Base-by-base conservation (phyloP, 352 stramenopile genomes). In the Phytopythium sindhum region DNA sequence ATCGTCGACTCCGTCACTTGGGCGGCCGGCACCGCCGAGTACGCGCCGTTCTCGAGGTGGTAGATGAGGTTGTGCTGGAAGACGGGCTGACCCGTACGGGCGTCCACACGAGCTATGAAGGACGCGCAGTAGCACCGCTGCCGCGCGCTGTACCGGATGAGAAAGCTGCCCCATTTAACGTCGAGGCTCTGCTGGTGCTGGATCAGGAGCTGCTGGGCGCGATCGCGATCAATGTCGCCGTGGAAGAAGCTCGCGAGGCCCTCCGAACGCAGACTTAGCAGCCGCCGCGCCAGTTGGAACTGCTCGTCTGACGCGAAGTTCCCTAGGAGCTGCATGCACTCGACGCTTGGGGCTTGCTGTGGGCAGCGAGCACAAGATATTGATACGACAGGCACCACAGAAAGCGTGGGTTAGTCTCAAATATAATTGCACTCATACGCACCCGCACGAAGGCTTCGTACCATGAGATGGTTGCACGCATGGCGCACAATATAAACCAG, bases 191-290 rank as follows among this genome's bases (percentile, higher is more conserved):
- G 41, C 21, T 26, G 24, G 21, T 42, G 37, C n/a, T 68, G 61
- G 21, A 66, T 10, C 31, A 92, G 55, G 54, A 92, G 68, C 41
- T 75, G 58, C 41, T 90, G 76, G 2, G 81, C 67, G 23, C 64
- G 70, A 21, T 79, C 77, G 17, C 84, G 84, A 1, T 82, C 74
- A 28, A 92, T 90, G 29, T 88, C 80, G 11, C 84, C 84, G 48
- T 92, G 84, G 72, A 86, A 92, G 68, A 92, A 92, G 29, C 78
- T 89, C 64, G 86, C 80, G 54, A 92, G 69, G 1, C 84, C 84
- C 63, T 87, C 73, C 1, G 72, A 64, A 3, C 81, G 84, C 42
- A 92, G 65, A 14, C 75, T 75, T 17, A 84, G 54, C 26, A 92
- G 73, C 5, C 78, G 73, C 11, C 81, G 65, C 14, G 84, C 81